Evolutionary conservation across 441 rosid species (phyloP).

Genomic region (Populus hybrid): DNA sequence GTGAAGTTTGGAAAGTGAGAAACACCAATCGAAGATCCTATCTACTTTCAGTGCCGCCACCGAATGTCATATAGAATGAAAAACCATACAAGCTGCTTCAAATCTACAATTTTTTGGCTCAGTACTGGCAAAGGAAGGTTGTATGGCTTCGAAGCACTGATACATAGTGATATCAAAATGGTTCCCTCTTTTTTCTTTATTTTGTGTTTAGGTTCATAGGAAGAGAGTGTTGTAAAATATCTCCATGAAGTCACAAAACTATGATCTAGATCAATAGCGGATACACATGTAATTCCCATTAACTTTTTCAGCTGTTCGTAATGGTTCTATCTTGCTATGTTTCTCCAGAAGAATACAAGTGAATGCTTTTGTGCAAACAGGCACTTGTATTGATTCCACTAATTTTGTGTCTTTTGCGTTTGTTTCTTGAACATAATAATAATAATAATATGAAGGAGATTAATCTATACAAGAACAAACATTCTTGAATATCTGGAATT

Average conservation of each 20-base stretch:
- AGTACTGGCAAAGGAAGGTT: conserved; percentile 14
- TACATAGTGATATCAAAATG: conserved; percentile 8
- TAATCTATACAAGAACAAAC: no score
- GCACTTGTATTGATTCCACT: neutral
- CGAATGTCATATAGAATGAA: conserved; percentile 9
- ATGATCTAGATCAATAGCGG: neutral
- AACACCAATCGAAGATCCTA: neutral
- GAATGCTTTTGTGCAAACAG: neutral
- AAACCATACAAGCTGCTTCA: neutral
- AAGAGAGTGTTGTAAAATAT: neutral
- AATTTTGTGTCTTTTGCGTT: neutral
- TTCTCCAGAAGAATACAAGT: neutral
- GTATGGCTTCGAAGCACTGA: neutral
- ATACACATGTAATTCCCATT: neutral
- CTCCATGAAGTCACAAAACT: neutral
- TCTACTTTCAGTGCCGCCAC: neutral
- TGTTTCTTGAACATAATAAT: neutral
- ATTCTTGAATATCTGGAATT: no score
- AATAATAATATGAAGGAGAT: no score
- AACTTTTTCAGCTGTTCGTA: neutral
- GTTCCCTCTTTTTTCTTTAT: neutral
- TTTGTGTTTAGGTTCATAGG: neutral
- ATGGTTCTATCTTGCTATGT: neutral
- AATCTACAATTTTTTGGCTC: conserved; percentile 11
- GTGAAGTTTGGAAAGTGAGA: conserved; percentile 8